phyloP scores from a whole-genome alignment of 192 early-diverging fungal genomes.

The Allomyces macrogynus region DNA sequence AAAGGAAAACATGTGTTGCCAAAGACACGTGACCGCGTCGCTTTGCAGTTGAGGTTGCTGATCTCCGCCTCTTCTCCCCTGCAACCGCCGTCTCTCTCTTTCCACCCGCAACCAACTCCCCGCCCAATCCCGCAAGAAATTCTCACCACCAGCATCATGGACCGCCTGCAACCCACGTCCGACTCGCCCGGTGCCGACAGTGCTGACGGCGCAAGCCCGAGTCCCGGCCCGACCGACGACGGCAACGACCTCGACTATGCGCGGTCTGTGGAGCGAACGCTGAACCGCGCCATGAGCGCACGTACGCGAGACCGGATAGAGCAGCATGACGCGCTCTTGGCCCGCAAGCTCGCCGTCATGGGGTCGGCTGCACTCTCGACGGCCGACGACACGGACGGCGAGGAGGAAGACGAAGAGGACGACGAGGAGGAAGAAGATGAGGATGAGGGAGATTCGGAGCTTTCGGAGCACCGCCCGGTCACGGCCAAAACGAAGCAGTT shows the following conservation, averaged over 20 bases:
- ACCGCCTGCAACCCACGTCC: too few species aligned
- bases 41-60: too few species aligned
- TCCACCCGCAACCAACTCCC: too few species aligned
- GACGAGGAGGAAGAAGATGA: conserved; percentile 15
- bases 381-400: not conserved
- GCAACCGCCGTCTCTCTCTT: too few species aligned
- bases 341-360: not conserved
- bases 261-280: not conserved
- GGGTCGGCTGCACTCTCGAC: not conserved
- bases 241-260: not conserved
- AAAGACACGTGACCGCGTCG: too few species aligned
- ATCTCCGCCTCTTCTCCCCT: too few species aligned
- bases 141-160: too few species aligned
- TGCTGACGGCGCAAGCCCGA: too few species aligned
- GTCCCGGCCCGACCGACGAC: too few species aligned
- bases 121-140: too few species aligned
- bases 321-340: not conserved
- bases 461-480: not conserved
- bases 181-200: too few species aligned
- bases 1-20: too few species aligned
- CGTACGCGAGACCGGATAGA: not conserved
- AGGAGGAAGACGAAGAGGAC: conserved; percentile 1
- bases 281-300: not conserved
- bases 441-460: conserved; percentile 6
- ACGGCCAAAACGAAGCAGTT: not conserved